A percentile compares a stretch with the other conserved stretches of the same genome.
Conservation (phyloP, 2,329 filamentous ascomycete genomes). For the Botryotinia calthae region DNA sequence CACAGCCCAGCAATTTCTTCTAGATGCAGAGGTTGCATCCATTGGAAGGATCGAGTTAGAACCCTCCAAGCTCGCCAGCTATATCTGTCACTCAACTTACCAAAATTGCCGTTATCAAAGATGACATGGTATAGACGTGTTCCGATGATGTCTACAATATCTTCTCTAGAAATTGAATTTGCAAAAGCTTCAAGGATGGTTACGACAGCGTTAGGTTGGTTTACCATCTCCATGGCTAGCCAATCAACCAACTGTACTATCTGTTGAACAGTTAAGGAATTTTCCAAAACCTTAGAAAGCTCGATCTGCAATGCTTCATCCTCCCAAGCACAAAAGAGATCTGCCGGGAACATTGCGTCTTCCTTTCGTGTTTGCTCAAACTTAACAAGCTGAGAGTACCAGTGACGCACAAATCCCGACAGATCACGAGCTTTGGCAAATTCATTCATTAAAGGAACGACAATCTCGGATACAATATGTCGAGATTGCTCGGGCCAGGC, state of each 20-base stretch:
- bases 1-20: conserved; percentile 28
- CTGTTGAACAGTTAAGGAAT: conserved; percentile 41
- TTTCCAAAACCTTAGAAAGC: conserved; percentile 39
- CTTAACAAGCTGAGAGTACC: conserved; percentile 38
- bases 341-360: background rate
- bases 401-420: conserved; percentile 42
- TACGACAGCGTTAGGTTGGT: conserved; percentile 34
- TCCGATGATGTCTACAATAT: conserved; percentile 37
- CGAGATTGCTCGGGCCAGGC: conserved; percentile 29
- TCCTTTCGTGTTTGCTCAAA: conserved; percentile 34
- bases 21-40: conserved; percentile 25
- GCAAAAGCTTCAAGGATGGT: conserved; percentile 43
- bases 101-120: conserved; percentile 30
- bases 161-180: conserved; percentile 40
- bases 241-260: conserved; percentile 41
- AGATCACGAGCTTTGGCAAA: conserved; percentile 44
- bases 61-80: conserved; percentile 36
- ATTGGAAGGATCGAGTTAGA: conserved; percentile 30
- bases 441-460: conserved; percentile 44
- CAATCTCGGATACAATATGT: conserved; percentile 38
- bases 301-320: conserved; percentile 33
- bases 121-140: conserved; percentile 40
- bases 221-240: conserved; percentile 33
- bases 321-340: conserved; percentile 37
- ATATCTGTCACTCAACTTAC: conserved; percentile 32